phyloP scores from a whole-genome alignment of 192 early-diverging fungal species.

The Podila epigama region DNA sequence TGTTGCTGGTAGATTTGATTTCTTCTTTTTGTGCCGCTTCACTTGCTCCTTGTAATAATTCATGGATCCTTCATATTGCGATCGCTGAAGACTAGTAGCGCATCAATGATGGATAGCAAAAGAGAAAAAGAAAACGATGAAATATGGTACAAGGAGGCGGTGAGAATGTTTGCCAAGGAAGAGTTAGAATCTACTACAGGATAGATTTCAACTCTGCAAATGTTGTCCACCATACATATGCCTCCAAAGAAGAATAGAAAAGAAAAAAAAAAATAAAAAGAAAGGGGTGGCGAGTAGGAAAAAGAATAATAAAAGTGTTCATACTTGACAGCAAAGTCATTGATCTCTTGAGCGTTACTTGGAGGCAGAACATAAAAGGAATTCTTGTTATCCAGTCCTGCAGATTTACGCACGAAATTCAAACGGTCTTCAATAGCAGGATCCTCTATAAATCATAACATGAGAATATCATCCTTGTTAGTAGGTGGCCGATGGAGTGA shows the following conservation, averaged over 20 bases:
- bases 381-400: conserved; percentile 72
- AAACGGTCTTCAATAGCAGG: conserved; percentile 75
- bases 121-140: too few relatives aligned
- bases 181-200: not conserved
- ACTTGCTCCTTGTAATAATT: conserved; percentile 81
- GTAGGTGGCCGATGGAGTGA: too few relatives aligned
- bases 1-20: conserved; percentile 63
- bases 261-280: not conserved
- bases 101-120: not conserved
- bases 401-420: conserved; percentile 66
- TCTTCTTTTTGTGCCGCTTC: conserved; percentile 77
- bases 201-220: conserved; percentile 2
- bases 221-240: not conserved
- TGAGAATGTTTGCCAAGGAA: too few relatives aligned
- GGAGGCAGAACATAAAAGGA: conserved; percentile 72
- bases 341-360: conserved; percentile 54
- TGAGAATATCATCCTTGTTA: too few relatives aligned
- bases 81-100: conserved; percentile 65
- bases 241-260: not conserved
- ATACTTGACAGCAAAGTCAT: conserved; percentile 73
- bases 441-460: conserved; percentile 58
- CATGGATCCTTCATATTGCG: conserved; percentile 71
- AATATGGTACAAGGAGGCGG: too few relatives aligned
- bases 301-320: too few relatives aligned
- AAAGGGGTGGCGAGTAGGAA: too few relatives aligned